Evolutionary conservation across 2,329 filamentous ascomycete genomes (phyloP).

Genomic region (Fusarium sp.): DNA sequence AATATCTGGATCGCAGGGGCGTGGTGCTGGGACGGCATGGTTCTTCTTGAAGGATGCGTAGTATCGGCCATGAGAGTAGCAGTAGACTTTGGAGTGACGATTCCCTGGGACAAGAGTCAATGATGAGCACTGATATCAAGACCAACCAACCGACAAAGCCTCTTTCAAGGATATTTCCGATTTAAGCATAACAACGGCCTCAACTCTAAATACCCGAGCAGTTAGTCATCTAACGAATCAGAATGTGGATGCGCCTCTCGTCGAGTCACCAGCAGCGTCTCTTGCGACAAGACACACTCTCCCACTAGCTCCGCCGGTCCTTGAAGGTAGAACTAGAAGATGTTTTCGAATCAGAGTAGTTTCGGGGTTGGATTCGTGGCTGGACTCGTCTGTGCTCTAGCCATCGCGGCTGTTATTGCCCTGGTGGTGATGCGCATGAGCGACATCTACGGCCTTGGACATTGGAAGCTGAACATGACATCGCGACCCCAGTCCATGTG

Average conservation of each 20-base stretch:
- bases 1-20: constrained; percentile 67
- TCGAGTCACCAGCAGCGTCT: neutral
- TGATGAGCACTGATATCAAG: constrained; percentile 10
- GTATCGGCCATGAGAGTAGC: constrained; percentile 68
- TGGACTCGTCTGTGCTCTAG: constrained; percentile 40
- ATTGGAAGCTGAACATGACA: constrained; percentile 65
- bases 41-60: constrained; percentile 69
- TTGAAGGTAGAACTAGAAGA: constrained; percentile 5
- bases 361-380: constrained; percentile 47
- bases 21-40: constrained; percentile 75
- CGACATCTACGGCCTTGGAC: constrained; percentile 61
- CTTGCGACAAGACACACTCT: neutral
- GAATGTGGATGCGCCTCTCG: constrained; percentile 1
- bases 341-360: constrained; percentile 20
- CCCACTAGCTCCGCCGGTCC: neutral
- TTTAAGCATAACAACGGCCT: neutral
- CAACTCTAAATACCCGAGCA: neutral
- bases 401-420: constrained; percentile 26
- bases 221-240: constrained; percentile 14
- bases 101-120: constrained; percentile 50
- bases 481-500: constrained; percentile 64
- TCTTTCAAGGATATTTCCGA: neutral
- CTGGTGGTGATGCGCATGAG: constrained; percentile 42
- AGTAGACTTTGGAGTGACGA: constrained; percentile 59
- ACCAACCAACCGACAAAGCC: neutral